phyloP scores from a whole-genome alignment of 805 yeast genomes.

The Danielia reshetovae region DNA sequence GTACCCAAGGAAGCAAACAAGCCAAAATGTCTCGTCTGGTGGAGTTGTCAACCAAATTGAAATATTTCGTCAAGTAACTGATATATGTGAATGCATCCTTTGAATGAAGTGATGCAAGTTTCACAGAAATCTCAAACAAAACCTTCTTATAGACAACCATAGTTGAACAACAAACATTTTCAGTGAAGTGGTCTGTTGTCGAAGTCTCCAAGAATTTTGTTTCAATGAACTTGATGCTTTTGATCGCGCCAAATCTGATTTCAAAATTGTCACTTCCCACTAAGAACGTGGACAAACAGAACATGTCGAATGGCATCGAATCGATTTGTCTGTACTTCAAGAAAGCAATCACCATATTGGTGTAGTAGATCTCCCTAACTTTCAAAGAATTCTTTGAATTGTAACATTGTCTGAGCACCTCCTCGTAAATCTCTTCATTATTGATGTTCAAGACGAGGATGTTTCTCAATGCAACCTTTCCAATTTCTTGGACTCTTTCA shows the following conservation, averaged over 20 bases:
- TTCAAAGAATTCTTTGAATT: conserved; percentile 45
- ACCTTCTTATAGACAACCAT: conserved; percentile 86
- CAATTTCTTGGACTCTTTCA: conserved; percentile 56
- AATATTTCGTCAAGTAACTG: conserved; percentile 67
- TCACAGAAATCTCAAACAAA: conserved; percentile 70
- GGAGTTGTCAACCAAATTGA: conserved; percentile 52
- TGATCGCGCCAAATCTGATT: conserved; percentile 70
- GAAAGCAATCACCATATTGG: conserved; percentile 64
- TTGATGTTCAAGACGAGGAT: conserved; percentile 59
- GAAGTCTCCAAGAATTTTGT: conserved; percentile 40
- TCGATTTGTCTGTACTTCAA: conserved; percentile 11
- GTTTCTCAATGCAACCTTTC: conserved; percentile 66
- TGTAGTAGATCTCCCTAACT: conserved; percentile 66
- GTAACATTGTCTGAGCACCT: conserved; percentile 72
- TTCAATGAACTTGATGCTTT: conserved; percentile 66
- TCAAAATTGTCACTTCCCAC: conserved; percentile 68
- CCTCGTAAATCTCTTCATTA: conserved; percentile 47
- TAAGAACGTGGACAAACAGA: conserved; percentile 74
- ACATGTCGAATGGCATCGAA: conserved; percentile 54
- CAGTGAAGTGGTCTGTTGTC: conserved; percentile 55
- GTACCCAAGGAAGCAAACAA: conserved; percentile 90
- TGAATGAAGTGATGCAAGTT: conserved; percentile 60
- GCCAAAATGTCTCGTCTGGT: conserved; percentile 76
- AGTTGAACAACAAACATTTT: conserved; percentile 69
- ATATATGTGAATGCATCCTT: conserved; percentile 59